These are phyloP conservation scores for Colletotrichum falcatum DNA, from an alignment of 2,329 filamentous ascomycete genomes.

Conservation along the genomic window DNA sequence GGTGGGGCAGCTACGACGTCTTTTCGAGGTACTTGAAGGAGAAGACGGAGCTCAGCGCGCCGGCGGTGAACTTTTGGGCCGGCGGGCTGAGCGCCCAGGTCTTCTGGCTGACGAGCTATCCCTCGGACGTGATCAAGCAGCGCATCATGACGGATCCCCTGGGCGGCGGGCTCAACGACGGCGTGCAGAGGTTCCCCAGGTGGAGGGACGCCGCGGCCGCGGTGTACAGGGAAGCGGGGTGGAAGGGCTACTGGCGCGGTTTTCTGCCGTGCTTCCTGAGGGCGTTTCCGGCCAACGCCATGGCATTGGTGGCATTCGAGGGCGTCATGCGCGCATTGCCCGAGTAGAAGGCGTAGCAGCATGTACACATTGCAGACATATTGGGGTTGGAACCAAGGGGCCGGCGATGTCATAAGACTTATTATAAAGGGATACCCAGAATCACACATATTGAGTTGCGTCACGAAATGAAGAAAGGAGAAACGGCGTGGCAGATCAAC, in stretches of 20 bases:
- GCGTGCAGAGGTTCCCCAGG: slow-evolving; percentile 73
- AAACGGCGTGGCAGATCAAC: slow-evolving; percentile 39
- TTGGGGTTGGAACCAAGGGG: neutral
- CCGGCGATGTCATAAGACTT: slow-evolving; percentile 26
- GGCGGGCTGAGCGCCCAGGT: slow-evolving; percentile 92
- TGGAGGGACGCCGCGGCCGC: slow-evolving; percentile 86
- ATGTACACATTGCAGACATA: neutral
- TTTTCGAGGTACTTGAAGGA: slow-evolving; percentile 76
- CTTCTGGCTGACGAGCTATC: slow-evolving; percentile 94
- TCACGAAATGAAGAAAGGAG: neutral
- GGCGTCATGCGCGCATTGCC: slow-evolving; percentile 81
- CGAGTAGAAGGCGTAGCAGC: slow-evolving; percentile 41
- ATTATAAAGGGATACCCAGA: slow-evolving; percentile 32
- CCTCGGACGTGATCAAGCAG: slow-evolving; percentile 94
- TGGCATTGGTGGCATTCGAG: slow-evolving; percentile 94
- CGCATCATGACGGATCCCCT: slow-evolving; percentile 96
- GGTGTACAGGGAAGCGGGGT: slow-evolving; percentile 82
- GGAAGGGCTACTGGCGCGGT: slow-evolving; percentile 88
- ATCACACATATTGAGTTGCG: slow-evolving; percentile 22
- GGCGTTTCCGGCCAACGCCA: slow-evolving; percentile 95
- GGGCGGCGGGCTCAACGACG: slow-evolving; percentile 75
- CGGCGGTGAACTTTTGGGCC: slow-evolving; percentile 96
- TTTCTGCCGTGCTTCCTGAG: slow-evolving; percentile 94
- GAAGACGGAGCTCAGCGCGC: slow-evolving; percentile 77
- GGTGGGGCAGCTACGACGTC: slow-evolving; percentile 96